Evolutionary conservation across 2,329 filamentous ascomycete genomes (phyloP), one percentile per base, ranked within the genome.

Genomic region (Epichloe scottii): DNA sequence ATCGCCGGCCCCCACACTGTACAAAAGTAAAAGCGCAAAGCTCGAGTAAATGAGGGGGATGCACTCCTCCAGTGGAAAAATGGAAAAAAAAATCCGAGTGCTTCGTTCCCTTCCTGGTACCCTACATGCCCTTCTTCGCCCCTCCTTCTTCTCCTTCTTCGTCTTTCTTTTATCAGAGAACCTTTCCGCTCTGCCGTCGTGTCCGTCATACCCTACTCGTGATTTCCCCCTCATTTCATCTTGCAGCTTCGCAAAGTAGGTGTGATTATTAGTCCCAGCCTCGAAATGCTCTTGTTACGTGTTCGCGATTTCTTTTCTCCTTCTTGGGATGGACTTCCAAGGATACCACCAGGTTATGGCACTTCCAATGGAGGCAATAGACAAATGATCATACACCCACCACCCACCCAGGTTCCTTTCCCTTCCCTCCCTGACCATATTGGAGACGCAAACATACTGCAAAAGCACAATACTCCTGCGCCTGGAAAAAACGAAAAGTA

Each of bases 321-420:
- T 11, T 26, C 46, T 11, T 19, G 35, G 14, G 33, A 38, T 35
- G 10, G 12, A 10, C 17, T 39, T 15, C 44, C 19, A 42, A 19
- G 17, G 30, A 37, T 15, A 40, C 35, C 40, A 44, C 44, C 48
- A 39, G 17, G 8, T 21, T 30, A 38, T 33, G 34, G 43, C 21
- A 17, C 26, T 23, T 17, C 35, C 19, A 26, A 30, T 23, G 4
- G 19, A 35, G 26, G 44, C 30, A 34, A 46, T 35, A 51, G 45
- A 35, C 23, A 47, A 46, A 46, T 50, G 34, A 41, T 51, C 43
- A 46, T 46, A 51, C 49, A 51, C 37, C 49, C 33, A 46, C 43
- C 49, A 26, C 35, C 21, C 40, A 40, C 34, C 40, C 46, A 4
- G 14, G 26, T 30, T 42, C 19, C 40, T 35, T 43, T 48, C 34